These are phyloP conservation scores for Pterula multifida DNA, from an alignment of 1,284 basidiomycete species.

Conservation along the genomic window DNA sequence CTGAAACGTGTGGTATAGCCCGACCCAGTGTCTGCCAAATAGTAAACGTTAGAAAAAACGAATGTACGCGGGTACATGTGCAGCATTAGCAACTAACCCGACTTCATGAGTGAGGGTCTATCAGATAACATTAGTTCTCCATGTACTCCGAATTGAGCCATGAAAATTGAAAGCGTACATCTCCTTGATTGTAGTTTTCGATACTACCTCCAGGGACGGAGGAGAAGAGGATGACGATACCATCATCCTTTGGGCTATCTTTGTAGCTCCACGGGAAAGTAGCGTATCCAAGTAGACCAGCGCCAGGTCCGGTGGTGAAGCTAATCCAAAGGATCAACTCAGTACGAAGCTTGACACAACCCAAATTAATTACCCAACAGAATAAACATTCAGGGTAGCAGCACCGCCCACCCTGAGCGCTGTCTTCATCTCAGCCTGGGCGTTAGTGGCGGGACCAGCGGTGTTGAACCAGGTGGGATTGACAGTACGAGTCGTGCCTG, in stretches of 20 bases:
- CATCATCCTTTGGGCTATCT: neutral
- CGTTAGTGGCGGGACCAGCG: neutral
- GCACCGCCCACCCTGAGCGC: neutral
- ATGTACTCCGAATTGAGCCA: neutral
- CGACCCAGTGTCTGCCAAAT: neutral
- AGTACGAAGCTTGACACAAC: too few species aligned
- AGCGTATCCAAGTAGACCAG: neutral
- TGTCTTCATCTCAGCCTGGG: neutral
- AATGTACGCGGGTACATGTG: too few species aligned
- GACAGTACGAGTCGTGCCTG: too few species aligned
- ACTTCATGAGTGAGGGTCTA: too few species aligned
- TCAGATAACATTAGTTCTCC: too few species aligned
- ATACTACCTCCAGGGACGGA: neutral
- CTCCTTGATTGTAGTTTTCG: neutral
- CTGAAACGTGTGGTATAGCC: neutral
- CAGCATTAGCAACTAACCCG: too few species aligned
- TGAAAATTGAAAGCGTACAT: neutral
- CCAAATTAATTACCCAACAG: too few species aligned
- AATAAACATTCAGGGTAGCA: neutral
- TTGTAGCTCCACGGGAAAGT: neutral
- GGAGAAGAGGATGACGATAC: neutral
- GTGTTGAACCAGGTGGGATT: too few species aligned
- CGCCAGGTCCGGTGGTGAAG: neutral
- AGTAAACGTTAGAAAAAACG: too few species aligned
- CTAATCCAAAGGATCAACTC: too few species aligned